Evolutionary conservation across 1,284 basidiomycete species (phyloP).

Genomic region (Amylostereum chailletii): DNA sequence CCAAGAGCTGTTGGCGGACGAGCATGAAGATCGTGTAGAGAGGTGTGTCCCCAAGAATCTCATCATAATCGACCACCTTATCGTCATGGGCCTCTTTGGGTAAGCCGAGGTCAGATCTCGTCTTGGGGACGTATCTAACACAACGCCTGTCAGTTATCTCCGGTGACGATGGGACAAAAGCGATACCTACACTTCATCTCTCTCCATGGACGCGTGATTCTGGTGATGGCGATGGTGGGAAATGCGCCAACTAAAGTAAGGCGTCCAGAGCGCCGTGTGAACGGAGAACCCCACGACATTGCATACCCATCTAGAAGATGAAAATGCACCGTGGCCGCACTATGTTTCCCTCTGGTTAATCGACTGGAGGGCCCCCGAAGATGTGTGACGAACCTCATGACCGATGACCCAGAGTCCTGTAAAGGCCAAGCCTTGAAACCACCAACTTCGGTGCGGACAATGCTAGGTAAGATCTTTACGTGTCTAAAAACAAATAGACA

Average conservation of each 20-base stretch:
- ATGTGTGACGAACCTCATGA: conserved; percentile 41
- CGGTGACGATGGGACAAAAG: not conserved
- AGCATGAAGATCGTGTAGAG: conserved; percentile 47
- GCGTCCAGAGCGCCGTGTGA: conserved; percentile 27
- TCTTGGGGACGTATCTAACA: conserved; percentile 37
- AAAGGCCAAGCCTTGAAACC: conserved; percentile 53
- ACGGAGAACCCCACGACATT: conserved; percentile 20
- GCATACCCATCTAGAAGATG: conserved; percentile 16
- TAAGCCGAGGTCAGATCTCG: conserved; percentile 41
- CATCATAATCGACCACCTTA: conserved; percentile 38
- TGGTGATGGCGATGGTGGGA: conserved; percentile 31
- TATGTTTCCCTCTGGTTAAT: no score
- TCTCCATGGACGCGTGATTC: conserved; percentile 34
- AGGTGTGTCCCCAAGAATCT: conserved; percentile 50
- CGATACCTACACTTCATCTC: conserved; percentile 41
- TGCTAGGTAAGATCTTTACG: not conserved
- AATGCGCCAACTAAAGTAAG: conserved; percentile 31
- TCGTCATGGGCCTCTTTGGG: conserved; percentile 23
- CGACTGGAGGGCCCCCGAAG: no score
- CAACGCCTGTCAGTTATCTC: not conserved
- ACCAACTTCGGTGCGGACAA: conserved; percentile 33
- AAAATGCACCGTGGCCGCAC: conserved; percentile 25
- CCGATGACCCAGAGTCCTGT: conserved; percentile 59
- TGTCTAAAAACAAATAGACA: not conserved
- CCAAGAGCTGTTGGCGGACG: conserved; percentile 59